Evolutionary conservation across 176 grass and related monocot genomes (phyloP), one percentile per base, ranked within the genome.

Genomic region (Musa schizocarpa): DNA sequence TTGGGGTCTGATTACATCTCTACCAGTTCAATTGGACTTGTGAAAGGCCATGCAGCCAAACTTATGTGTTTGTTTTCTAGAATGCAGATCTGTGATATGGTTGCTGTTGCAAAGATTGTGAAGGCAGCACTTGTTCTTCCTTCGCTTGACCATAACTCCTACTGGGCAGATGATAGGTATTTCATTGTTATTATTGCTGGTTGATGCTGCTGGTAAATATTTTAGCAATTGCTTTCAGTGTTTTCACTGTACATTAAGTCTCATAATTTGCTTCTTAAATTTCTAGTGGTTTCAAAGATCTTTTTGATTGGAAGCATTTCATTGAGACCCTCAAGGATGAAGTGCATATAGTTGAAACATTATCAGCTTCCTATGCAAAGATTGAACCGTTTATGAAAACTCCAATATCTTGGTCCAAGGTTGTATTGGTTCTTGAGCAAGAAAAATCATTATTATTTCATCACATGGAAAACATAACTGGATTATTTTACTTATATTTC

Each of bases 341-440:
- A 76, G 83, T 94, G 75, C 88, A 91, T 98, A 89, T 98, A 78
- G 80, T 98, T 81, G 90, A 98, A 91, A 89, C 19, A 54, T 57
- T 98, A 14, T 88, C 95, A 57, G 52, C 86, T 82, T 72, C 81
- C 72, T 93, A 87, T 84, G 87, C 66, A 59, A 57, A 78, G 53
- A 75, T 86, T 78, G 90, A 98, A 74, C 90, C 95, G 69, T 70
- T 94, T 75, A 61, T 81, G 71, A 98, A 98, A 87, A 88, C 95
- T 83, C 90, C 90, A 21, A 81, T 98, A 82, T 98, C 95, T 82
- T 98, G 95, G 95, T 98, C 95, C 20, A 98, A 98, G 95, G 95
- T 98, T 78, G 29, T 77, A 78, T 62, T 75, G 62, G 1, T 63
- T 22, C 13, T 65, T 52, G n/a, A 70, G n/a, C 51, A 73, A 63